phyloP scores from a whole-genome alignment of 805 yeast species.

The Brettanomyces nanus region DNA sequence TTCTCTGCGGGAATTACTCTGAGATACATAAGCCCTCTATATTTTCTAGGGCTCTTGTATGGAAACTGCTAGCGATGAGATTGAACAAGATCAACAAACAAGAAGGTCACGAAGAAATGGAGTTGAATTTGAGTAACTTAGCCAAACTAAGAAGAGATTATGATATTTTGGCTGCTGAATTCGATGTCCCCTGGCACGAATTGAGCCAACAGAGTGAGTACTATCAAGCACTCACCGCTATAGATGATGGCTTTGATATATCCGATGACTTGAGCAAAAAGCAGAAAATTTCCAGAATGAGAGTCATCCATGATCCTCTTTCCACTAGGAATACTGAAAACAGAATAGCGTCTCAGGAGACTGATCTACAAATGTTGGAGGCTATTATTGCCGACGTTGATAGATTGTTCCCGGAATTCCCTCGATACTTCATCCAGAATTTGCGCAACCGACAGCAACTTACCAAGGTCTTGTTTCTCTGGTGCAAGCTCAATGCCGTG shows the following conservation, averaged over 20 bases:
- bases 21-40: slow-evolving; percentile 4
- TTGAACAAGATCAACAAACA: slow-evolving; percentile 6
- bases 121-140: slow-evolving; percentile 12
- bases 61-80: slow-evolving; percentile 13
- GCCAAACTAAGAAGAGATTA: slow-evolving; percentile 15
- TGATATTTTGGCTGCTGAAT: slow-evolving; percentile 14
- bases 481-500: slow-evolving; percentile 37
- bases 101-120: slow-evolving; percentile 3
- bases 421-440: slow-evolving; percentile 22
- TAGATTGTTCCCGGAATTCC: slow-evolving; percentile 39
- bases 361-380: slow-evolving; percentile 33
- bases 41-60: slow-evolving; percentile 14
- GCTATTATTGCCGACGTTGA: slow-evolving; percentile 43
- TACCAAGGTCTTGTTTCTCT: slow-evolving; percentile 36
- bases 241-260: slow-evolving; percentile 18
- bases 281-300: slow-evolving; percentile 1
- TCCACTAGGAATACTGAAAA: not conserved
- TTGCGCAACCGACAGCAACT: slow-evolving; percentile 21
- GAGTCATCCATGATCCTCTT: slow-evolving; percentile 7
- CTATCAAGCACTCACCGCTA: slow-evolving; percentile 8
- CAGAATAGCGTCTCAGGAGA: slow-evolving; percentile 3
- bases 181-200: slow-evolving; percentile 28
- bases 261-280: slow-evolving; percentile 14
- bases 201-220: slow-evolving; percentile 18
- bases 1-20: slow-evolving; percentile 5